phyloP scores from a whole-genome alignment of 164 flowering plant genomes.

The Warburgia ugandensis region DNA sequence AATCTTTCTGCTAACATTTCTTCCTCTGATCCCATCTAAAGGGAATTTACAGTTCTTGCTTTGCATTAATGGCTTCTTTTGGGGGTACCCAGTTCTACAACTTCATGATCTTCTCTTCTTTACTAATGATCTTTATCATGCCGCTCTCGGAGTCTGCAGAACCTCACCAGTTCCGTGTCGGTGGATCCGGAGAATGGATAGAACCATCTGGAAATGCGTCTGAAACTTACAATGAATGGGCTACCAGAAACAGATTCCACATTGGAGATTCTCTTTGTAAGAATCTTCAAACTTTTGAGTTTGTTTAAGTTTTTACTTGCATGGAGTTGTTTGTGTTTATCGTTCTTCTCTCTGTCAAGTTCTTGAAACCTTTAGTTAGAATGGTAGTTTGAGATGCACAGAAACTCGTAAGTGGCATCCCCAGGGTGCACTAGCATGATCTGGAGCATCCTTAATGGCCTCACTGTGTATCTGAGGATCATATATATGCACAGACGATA shows the following conservation, averaged over 20 bases:
- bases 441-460: too few relatives aligned
- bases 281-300: slow-evolving; percentile 3
- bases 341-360: not conserved
- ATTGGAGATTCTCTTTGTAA: slow-evolving; percentile 53
- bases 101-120: slow-evolving; percentile 1
- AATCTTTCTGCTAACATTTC: not conserved
- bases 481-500: too few relatives aligned
- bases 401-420: too few relatives aligned
- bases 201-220: slow-evolving; percentile 35
- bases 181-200: slow-evolving; percentile 43
- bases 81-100: not conserved
- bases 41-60: too few relatives aligned
- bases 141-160: slow-evolving; percentile 16
- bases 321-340: not conserved
- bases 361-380: too few relatives aligned
- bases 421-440: too few relatives aligned
- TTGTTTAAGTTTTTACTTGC: not conserved
- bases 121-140: slow-evolving; percentile 8
- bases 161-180: slow-evolving; percentile 41
- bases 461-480: too few relatives aligned
- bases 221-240: slow-evolving; percentile 45
- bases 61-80: slow-evolving; percentile 2
- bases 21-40: not conserved
- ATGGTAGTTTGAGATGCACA: too few relatives aligned
- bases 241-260: slow-evolving; percentile 44